Conservation (phyloP, 805 yeast genomes). For the Candida loeiensis region DNA sequence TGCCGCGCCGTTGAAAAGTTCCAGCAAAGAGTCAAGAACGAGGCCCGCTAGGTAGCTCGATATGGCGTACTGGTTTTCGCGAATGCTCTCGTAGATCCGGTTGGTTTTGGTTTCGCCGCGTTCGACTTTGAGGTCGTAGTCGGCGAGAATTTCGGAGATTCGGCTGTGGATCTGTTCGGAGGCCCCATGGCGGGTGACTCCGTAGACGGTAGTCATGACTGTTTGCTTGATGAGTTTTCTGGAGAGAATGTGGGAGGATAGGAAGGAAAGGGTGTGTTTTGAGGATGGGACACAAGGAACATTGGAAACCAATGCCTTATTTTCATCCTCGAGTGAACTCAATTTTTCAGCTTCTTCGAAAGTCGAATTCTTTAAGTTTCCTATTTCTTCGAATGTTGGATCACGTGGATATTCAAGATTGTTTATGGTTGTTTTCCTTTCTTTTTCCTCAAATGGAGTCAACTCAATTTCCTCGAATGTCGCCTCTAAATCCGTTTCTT, state of each 20-base stretch:
- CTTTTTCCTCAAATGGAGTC: no score
- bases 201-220: slow-evolving; percentile 45
- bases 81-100: background rate
- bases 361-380: no score
- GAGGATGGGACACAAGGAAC: background rate
- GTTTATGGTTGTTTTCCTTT: no score
- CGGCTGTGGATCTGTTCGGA: slow-evolving; percentile 26
- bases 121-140: slow-evolving; percentile 8
- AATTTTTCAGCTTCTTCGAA: no score
- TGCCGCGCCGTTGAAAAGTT: slow-evolving; percentile 32
- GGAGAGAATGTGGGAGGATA: slow-evolving; percentile 14
- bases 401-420: no score
- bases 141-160: slow-evolving; percentile 21
- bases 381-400: no score
- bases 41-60: slow-evolving; percentile 18
- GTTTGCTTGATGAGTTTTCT: slow-evolving; percentile 40
- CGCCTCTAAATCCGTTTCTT: no score
- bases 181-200: slow-evolving; percentile 40
- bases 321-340: no score
- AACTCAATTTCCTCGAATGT: no score
- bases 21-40: slow-evolving; percentile 24
- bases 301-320: no score
- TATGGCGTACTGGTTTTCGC: background rate
- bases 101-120: slow-evolving; percentile 1
- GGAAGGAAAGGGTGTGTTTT: background rate